These are phyloP conservation scores for Cenchrus purpureus DNA, from an alignment of 176 grass and related monocot species.

Conservation along the genomic window DNA sequence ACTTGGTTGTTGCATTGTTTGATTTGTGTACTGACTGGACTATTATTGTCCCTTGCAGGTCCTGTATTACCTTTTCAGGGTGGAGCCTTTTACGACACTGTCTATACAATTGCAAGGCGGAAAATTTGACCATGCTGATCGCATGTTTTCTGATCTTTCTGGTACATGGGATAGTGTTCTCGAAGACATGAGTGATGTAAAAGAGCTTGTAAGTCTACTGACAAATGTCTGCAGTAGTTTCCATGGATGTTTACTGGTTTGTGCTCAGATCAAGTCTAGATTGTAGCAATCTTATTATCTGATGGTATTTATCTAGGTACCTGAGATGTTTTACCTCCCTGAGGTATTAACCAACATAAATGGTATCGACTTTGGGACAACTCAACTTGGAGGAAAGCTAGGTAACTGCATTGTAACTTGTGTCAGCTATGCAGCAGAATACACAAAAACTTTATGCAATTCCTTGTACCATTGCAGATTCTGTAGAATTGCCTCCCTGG, in stretches of 20 bases:
- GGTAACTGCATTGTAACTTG: slow-evolving; percentile 52
- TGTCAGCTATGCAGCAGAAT: slow-evolving; percentile 26
- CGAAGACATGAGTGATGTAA: slow-evolving; percentile 99
- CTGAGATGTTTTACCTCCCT: slow-evolving; percentile 99
- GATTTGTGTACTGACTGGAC: slow-evolving; percentile 38
- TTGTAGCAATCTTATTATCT: slow-evolving; percentile 39
- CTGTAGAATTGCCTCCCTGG: slow-evolving; percentile 90
- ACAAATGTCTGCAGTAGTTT: slow-evolving; percentile 29
- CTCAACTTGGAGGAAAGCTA: slow-evolving; percentile 96
- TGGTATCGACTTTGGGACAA: slow-evolving; percentile 89
- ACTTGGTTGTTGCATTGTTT: slow-evolving; percentile 26
- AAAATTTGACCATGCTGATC: slow-evolving; percentile 99
- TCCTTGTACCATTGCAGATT: slow-evolving; percentile 64
- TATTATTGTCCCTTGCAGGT: slow-evolving; percentile 69
- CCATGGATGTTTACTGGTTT: slow-evolving; percentile 26
- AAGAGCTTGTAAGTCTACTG: slow-evolving; percentile 85
- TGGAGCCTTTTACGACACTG: slow-evolving; percentile 97
- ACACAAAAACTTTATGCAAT: slow-evolving; percentile 18
- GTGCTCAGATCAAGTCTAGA: slow-evolving; percentile 19
- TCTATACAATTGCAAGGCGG: slow-evolving; percentile 98
- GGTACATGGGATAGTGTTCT: slow-evolving; percentile 95
- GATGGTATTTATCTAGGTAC: slow-evolving; percentile 69
- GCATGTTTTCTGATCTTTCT: slow-evolving; percentile 92
- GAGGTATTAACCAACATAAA: slow-evolving; percentile 89
- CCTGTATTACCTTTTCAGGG: slow-evolving; percentile 96